phyloP scores from a whole-genome alignment of 306 rosid species.

The Trichosanthes cucumerina region DNA sequence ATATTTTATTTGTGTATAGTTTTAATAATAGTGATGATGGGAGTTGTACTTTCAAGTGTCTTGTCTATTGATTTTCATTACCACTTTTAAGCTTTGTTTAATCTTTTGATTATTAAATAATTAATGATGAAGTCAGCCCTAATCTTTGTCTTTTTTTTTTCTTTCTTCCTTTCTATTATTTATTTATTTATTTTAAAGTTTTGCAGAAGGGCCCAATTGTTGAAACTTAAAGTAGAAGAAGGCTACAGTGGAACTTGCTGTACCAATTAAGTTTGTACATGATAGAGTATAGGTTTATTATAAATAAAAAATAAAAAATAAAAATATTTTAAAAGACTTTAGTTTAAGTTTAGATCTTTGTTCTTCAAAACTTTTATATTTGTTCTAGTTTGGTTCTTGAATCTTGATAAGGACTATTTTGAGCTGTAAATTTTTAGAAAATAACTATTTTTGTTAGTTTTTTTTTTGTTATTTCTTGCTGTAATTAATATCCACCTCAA shows the following conservation, averaged over 20 bases:
- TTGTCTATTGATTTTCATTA: constrained; percentile 16
- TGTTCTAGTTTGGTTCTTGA: too few species aligned
- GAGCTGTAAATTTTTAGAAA: too few species aligned
- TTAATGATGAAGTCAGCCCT: background rate
- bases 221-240: background rate
- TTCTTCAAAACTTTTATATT: too few species aligned
- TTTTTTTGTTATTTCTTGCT: too few species aligned
- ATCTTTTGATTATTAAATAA: background rate
- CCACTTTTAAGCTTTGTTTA: constrained; percentile 31
- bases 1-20: background rate
- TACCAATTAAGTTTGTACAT: background rate
- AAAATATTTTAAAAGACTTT: too few species aligned
- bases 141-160: background rate
- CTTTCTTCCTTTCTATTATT: background rate
- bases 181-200: background rate
- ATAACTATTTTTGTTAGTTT: too few species aligned
- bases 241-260: background rate
- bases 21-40: constrained; percentile 20
- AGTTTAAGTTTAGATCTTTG: too few species aligned
- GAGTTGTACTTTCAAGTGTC: constrained; percentile 7
- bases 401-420: too few species aligned
- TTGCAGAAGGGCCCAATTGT: background rate
- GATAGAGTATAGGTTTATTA: background rate
- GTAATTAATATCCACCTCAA: too few species aligned
- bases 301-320: too few species aligned